Evolutionary conservation across 192 early-diverging fungal genomes (phyloP), one percentile per base, ranked within the genome.

Genomic region (Gryganskiella cystojenkinii): DNA sequence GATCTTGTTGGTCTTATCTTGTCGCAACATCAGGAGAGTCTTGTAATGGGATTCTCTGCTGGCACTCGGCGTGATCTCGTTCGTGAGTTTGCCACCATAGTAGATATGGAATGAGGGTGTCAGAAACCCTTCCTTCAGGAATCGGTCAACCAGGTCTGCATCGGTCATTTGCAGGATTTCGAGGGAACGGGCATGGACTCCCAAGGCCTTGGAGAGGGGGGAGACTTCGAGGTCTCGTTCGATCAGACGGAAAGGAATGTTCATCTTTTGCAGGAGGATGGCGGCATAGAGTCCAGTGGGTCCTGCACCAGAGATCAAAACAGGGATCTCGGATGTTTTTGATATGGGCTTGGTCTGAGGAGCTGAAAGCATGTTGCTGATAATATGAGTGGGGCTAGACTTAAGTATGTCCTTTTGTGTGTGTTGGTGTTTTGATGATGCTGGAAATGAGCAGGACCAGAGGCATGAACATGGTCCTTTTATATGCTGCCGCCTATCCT

Each of bases 231-330:
- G n/a, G 4, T 40, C 25, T 10, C 53, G 46, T 43, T 70, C 68
- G 19, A 70, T 47, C 35, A 70, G 28, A 0, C 49, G 35, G 35
- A 35, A 13, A 20, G 57, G 59, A 27, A 62, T 44, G 2, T 40
- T 46, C 8, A 49, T 33, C 28, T 47, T 31, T 3, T 27, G 14
- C 9, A 71, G 58, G 13, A 71, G 43, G 34, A 54, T 24, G 44
- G 69, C 69, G 33, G 31, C n/a, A 8, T 34, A 64, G 31, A 63
- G 50, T 14, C 69, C 69, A 27, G 64, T 61, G 15, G 53, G 69
- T 6, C 69, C 53, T 31, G 34, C 69, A 22, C 69, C 69, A 2
- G 60, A 28, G 46, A 71, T 71, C 0, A 71, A 28, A 15, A 71
- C 25, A n/a, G 61, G 42, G 20, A n/a, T 56, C n/a, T 40, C 37